phyloP scores from a whole-genome alignment of 441 rosid genomes.

The Aquilaria agallochum region DNA sequence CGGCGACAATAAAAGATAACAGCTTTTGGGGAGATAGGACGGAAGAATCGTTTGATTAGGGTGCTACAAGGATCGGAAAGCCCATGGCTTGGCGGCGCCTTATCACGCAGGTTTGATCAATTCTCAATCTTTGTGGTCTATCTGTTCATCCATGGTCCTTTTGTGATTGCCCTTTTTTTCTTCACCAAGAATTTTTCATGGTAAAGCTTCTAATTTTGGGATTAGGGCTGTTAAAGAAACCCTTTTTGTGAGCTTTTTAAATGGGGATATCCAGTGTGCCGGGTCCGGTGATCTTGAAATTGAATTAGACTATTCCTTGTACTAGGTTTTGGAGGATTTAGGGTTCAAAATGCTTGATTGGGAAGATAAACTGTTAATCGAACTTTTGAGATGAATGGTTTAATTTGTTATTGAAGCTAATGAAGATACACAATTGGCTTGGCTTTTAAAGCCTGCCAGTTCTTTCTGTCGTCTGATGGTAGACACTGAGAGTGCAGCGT shows the following conservation, averaged over 20 bases:
- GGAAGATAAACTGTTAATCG: no score
- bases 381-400: neutral
- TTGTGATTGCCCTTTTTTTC: neutral
- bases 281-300: neutral
- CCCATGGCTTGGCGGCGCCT: constrained; percentile 89
- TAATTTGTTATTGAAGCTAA: constrained; percentile 1
- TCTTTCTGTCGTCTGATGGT: neutral
- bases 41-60: constrained; percentile 13
- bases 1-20: no score
- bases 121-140: neutral
- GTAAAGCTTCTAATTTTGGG: neutral
- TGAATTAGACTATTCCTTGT: constrained; percentile 1
- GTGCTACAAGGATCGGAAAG: constrained; percentile 11
- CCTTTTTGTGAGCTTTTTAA: constrained; percentile 9
- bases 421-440: neutral
- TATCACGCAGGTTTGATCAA: constrained; percentile 54
- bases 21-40: neutral
- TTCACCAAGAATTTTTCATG: neutral
- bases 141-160: neutral
- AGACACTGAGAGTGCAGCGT: no score
- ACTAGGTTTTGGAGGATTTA: neutral
- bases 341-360: neutral
- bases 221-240: constrained; percentile 7
- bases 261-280: neutral
- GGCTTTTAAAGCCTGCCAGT: constrained; percentile 1